These are phyloP conservation scores for Globisporangium iwayamae DNA, from an alignment of 352 stramenopile species.

Conservation along the genomic window DNA sequence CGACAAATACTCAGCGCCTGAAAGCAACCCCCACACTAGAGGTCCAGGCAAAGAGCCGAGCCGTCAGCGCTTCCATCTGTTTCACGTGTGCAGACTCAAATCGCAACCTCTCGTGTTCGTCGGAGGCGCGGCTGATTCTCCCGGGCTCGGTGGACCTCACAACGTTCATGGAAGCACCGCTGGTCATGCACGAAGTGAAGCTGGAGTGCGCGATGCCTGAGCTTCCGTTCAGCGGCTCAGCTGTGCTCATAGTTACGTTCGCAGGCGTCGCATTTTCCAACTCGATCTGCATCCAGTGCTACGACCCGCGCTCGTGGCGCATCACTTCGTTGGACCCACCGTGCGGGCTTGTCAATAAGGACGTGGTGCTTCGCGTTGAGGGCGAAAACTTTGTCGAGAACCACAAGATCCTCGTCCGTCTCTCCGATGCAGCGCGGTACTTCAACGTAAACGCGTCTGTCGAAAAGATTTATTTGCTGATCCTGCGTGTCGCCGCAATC, in stretches of 20 bases:
- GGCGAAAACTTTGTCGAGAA: constrained; percentile 72
- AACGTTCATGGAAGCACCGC: constrained; percentile 10
- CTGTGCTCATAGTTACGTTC: constrained; percentile 40
- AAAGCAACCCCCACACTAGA: neutral
- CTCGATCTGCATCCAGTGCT: constrained; percentile 60
- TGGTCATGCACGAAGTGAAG: constrained; percentile 22
- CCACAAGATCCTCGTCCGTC: constrained; percentile 48
- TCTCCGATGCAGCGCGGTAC: constrained; percentile 45
- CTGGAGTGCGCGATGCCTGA: constrained; percentile 55
- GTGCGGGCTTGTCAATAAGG: constrained; percentile 35
- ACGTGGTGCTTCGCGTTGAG: constrained; percentile 34
- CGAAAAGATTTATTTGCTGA: constrained; percentile 47
- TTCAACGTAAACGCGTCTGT: constrained; percentile 29
- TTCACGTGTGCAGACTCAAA: constrained; percentile 48
- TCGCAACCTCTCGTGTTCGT: constrained; percentile 30
- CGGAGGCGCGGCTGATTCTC: constrained; percentile 37
- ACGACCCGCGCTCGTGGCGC: constrained; percentile 53
- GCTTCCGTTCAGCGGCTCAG: constrained; percentile 48
- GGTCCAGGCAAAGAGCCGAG: neutral
- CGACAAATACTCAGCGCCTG: neutral
- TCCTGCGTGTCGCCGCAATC: constrained; percentile 44
- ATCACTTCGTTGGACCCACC: constrained; percentile 40
- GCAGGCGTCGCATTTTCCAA: constrained; percentile 63
- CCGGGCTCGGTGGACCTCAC: constrained; percentile 12
- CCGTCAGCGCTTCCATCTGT: constrained; percentile 24